Conservation (phyloP, 129 eudicot genomes). For the Logfia minima region DNA sequence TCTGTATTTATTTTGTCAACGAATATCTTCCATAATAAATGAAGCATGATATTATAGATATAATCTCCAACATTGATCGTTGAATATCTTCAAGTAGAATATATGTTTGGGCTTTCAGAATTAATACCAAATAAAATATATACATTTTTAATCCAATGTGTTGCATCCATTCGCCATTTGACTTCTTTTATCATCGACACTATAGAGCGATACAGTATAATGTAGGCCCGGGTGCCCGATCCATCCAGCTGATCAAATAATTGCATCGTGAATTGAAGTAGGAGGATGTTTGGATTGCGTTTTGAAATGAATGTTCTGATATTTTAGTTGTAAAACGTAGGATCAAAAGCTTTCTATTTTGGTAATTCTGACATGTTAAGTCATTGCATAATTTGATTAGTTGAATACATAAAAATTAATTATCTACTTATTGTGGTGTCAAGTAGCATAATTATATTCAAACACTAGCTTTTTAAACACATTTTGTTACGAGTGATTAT, state of each 20-base stretch:
- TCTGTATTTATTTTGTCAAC: neutral
- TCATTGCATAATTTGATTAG: too few species aligned
- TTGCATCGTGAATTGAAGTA: neutral
- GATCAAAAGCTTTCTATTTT: too few species aligned
- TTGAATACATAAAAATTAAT: too few species aligned
- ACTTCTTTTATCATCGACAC: constrained; percentile 10
- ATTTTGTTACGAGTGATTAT: too few species aligned
- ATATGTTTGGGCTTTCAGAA: neutral
- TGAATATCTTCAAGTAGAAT: constrained; percentile 30
- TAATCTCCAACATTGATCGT: neutral
- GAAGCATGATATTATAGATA: neutral
- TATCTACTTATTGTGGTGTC: too few species aligned
- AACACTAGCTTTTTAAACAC: too few species aligned
- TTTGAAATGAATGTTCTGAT: too few species aligned
- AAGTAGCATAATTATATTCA: too few species aligned
- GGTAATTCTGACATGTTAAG: too few species aligned
- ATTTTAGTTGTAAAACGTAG: too few species aligned
- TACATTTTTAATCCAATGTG: neutral
- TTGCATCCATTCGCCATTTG: constrained; percentile 21
- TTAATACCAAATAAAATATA: neutral
- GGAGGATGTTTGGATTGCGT: too few species aligned
- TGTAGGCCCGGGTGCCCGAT: neutral
- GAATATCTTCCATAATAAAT: neutral
- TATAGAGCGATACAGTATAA: neutral
- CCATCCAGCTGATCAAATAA: constrained; percentile 21